Evolutionary conservation across 129 eudicot genomes (phyloP).

Genomic region (Scalesia atractyloides): DNA sequence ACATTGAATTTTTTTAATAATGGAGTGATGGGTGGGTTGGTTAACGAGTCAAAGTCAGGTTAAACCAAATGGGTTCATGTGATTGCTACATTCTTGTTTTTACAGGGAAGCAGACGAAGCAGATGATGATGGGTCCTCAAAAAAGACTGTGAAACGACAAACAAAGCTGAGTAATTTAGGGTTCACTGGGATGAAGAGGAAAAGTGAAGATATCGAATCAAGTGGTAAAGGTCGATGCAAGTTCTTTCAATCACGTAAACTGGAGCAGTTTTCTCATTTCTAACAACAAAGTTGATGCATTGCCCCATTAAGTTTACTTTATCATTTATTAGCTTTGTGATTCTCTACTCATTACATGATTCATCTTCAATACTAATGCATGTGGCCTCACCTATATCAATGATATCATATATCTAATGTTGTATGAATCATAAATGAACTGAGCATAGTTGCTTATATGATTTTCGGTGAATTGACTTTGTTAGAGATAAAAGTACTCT

Average conservation of each 20-base stretch:
- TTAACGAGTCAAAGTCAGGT: background rate
- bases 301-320: constrained; percentile 6
- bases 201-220: constrained; percentile 85
- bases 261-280: constrained; percentile 63
- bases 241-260: constrained; percentile 92
- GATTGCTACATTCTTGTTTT: constrained; percentile 12
- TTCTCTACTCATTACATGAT: constrained; percentile 5
- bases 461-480: background rate
- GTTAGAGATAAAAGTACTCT: background rate
- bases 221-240: constrained; percentile 91
- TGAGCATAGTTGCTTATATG: constrained; percentile 2
- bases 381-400: background rate
- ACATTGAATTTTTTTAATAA: background rate
- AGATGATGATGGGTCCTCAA: constrained; percentile 57
- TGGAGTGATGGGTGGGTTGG: background rate
- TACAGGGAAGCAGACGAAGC: constrained; percentile 71
- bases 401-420: background rate
- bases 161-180: constrained; percentile 65
- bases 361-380: background rate
- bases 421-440: constrained; percentile 13
- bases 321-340: background rate
- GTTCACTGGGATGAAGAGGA: constrained; percentile 68
- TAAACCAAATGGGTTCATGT: background rate
- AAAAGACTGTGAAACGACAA: constrained; percentile 63
- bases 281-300: constrained; percentile 31